Evolutionary conservation across 441 rosid species (phyloP).

Genomic region (Pelargonium citronellum): DNA sequence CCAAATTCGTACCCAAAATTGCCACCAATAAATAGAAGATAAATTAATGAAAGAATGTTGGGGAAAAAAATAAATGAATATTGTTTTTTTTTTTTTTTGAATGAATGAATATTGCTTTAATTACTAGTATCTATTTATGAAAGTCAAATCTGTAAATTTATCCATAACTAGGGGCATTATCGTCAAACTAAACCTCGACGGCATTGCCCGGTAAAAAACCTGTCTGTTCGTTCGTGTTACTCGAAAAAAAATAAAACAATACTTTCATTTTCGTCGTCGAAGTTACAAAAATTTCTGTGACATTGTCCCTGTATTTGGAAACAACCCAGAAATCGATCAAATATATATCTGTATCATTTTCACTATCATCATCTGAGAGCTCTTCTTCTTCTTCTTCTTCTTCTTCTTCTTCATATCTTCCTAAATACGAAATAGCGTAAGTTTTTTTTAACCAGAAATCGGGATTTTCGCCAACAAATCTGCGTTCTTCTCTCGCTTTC

Average conservation of each 20-base stretch:
- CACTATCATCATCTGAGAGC: neutral
- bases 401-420: neutral
- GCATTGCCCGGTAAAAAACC: neutral
- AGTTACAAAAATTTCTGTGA: too few species aligned
- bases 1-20: too few species aligned
- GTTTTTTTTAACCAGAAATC: neutral
- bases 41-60: too few species aligned
- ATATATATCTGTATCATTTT: neutral
- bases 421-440: too few species aligned
- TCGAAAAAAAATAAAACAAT: neutral
- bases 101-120: neutral
- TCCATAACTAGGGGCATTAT: neutral
- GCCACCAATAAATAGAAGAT: too few species aligned
- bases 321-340: too few species aligned
- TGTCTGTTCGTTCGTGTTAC: neutral
- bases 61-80: too few species aligned
- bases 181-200: neutral
- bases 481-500: neutral
- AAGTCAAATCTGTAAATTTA: neutral
- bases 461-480: neutral
- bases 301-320: too few species aligned
- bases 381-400: neutral
- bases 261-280: neutral
- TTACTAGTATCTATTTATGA: neutral
- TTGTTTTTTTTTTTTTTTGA: too few species aligned